A percentile compares a stretch with the other conserved stretches of the same genome.
These are phyloP conservation scores for Penicillium nordicum DNA, from an alignment of 2,329 filamentous ascomycete genomes.

Conservation along the genomic window DNA sequence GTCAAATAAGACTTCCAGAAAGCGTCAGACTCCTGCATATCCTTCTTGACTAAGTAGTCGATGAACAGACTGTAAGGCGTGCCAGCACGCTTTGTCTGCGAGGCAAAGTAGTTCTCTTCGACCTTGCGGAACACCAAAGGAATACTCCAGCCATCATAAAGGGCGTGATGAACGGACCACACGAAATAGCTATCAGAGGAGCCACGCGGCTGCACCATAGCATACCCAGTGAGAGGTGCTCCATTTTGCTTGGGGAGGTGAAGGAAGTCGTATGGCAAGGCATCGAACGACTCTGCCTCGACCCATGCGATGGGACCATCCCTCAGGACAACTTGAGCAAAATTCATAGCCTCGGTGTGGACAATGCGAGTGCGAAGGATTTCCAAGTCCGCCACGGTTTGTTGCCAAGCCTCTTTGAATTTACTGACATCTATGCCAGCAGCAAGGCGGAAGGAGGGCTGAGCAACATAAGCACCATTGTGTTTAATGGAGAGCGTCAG, in stretches of 20 bases:
- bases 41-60: constrained; percentile 26
- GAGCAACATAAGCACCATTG: constrained; percentile 48
- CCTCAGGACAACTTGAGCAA: constrained; percentile 43
- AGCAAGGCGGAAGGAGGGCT: constrained; percentile 43
- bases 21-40: constrained; percentile 28
- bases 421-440: constrained; percentile 37
- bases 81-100: constrained; percentile 5
- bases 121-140: constrained; percentile 38
- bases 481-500: constrained; percentile 49
- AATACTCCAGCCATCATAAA: constrained; percentile 52
- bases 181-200: constrained; percentile 40
- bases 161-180: constrained; percentile 51
- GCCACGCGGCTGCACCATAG: constrained; percentile 30
- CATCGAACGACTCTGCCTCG: constrained; percentile 25
- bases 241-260: constrained; percentile 36
- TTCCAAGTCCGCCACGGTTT: constrained; percentile 43
- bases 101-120: constrained; percentile 33
- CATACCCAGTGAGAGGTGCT: constrained; percentile 34
- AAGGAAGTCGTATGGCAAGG: constrained; percentile 24
- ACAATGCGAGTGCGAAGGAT: constrained; percentile 51
- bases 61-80: constrained; percentile 33
- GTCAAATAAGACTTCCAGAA: constrained; percentile 35
- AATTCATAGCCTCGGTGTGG: constrained; percentile 36
- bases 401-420: constrained; percentile 49
- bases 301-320: constrained; percentile 36